Conservation (phyloP, 352 stramenopile genomes). For the Globisporangium okanoganense region DNA sequence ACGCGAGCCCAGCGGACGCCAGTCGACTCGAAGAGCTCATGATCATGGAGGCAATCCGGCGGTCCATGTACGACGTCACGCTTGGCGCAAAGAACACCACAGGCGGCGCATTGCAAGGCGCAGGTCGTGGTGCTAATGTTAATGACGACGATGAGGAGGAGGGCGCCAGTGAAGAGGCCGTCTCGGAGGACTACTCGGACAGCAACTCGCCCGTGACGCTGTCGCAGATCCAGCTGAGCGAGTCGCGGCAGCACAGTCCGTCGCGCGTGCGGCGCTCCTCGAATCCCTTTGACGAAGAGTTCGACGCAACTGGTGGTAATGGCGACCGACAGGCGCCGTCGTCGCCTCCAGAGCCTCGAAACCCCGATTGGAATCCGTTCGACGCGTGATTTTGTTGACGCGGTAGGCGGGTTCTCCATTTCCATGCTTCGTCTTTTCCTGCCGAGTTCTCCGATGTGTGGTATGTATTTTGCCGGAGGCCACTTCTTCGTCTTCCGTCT, state of each 20-base stretch:
- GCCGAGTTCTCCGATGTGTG: neutral
- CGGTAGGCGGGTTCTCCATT: neutral
- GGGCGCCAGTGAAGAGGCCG: neutral
- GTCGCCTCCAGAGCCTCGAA: neutral
- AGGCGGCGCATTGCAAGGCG: neutral
- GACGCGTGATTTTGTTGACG: slow-evolving; percentile 1
- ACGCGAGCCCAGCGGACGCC: slow-evolving; percentile 46
- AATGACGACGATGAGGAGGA: neutral
- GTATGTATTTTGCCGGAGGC: neutral
- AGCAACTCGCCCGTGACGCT: neutral
- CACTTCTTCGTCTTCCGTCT: neutral
- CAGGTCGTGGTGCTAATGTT: neutral
- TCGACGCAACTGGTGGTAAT: neutral
- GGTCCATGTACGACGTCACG: slow-evolving; percentile 66
- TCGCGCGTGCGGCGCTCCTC: slow-evolving; percentile 1
- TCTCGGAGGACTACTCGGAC: slow-evolving; percentile 10
- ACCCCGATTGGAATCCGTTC: slow-evolving; percentile 11
- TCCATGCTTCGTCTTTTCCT: neutral
- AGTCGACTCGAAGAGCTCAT: slow-evolving; percentile 73
- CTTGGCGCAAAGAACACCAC: slow-evolving; percentile 26
- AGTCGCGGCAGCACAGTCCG: neutral
- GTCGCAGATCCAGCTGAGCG: slow-evolving; percentile 9
- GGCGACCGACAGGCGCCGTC: neutral
- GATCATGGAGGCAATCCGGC: slow-evolving; percentile 78
- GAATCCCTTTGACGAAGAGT: slow-evolving; percentile 10